These are phyloP conservation scores for Steccherinum ochraceum DNA, from an alignment of 768 basidiomycete species.

Conservation along the genomic window DNA sequence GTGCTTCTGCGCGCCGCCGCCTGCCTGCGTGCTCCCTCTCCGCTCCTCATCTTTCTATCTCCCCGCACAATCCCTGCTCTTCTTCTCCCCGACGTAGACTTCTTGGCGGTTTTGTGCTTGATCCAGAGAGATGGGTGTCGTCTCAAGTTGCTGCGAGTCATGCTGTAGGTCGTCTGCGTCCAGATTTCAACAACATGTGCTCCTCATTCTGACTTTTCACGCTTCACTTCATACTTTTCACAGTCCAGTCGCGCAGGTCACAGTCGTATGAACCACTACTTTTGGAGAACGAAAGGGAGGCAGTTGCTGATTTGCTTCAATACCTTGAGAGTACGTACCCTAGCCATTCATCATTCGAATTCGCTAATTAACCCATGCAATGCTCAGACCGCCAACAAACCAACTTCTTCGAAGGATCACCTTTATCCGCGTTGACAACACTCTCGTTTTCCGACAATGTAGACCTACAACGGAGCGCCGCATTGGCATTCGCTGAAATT, in stretches of 20 bases:
- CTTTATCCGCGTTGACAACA: slow-evolving; percentile 89
- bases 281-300: slow-evolving; percentile 92
- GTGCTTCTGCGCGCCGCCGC: slow-evolving; percentile 4
- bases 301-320: slow-evolving; percentile 94
- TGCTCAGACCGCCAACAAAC: slow-evolving; percentile 89
- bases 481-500: slow-evolving; percentile 97
- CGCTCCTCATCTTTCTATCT: slow-evolving; percentile 8
- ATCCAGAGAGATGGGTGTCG: slow-evolving; percentile 53
- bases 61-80: not conserved
- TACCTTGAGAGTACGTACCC: slow-evolving; percentile 86
- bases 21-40: slow-evolving; percentile 10
- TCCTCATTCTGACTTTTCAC: slow-evolving; percentile 3
- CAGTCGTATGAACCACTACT: slow-evolving; percentile 84
- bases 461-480: slow-evolving; percentile 95
- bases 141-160: slow-evolving; percentile 76
- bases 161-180: slow-evolving; percentile 51
- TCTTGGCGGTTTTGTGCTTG: not conserved
- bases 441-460: slow-evolving; percentile 99
- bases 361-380: slow-evolving; percentile 8
- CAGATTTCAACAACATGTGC: too few species aligned
- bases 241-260: slow-evolving; percentile 78
- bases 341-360: too few species aligned
- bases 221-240: slow-evolving; percentile 9
- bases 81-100: slow-evolving; percentile 5
- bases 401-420: slow-evolving; percentile 95